Conservation (phyloP, 2,329 filamentous ascomycete genomes). For the Sclerotinia trifoliorum region DNA sequence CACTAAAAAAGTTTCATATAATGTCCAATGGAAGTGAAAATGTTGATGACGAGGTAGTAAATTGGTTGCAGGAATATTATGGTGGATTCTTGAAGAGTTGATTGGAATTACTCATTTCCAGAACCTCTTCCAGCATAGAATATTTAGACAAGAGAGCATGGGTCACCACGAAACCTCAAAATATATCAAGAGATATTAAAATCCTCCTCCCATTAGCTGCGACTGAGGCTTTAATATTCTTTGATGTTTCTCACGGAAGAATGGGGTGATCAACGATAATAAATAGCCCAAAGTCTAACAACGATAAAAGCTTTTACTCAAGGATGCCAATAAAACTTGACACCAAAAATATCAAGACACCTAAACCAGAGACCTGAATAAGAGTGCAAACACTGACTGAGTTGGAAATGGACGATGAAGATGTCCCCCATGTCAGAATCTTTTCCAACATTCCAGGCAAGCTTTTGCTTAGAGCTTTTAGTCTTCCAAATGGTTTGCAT, state of each 20-base stretch:
- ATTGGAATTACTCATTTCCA: neutral
- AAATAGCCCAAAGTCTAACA: too few relatives aligned
- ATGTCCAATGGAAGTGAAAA: conserved; percentile 39
- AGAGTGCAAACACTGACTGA: neutral
- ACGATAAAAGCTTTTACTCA: too few relatives aligned
- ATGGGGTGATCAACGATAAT: neutral
- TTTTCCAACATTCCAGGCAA: neutral
- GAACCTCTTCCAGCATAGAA: neutral
- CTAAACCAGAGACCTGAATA: neutral
- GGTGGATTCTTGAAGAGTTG: conserved; percentile 44
- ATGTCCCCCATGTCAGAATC: neutral
- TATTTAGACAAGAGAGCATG: neutral
- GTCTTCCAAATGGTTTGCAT: neutral
- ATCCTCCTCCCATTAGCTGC: neutral
- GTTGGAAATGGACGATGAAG: neutral
- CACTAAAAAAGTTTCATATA: conserved; percentile 44
- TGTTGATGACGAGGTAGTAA: conserved; percentile 40
- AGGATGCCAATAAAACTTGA: neutral
- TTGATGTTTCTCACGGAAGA: neutral
- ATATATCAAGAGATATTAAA: neutral
- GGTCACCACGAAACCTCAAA: neutral
- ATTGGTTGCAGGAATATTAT: conserved; percentile 54
- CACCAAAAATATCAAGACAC: neutral
- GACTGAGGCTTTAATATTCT: neutral
- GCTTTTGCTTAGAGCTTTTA: neutral